These are phyloP conservation scores for Elaeis oleifera DNA, from an alignment of 202 grass and related monocot species.

Conservation along the genomic window DNA sequence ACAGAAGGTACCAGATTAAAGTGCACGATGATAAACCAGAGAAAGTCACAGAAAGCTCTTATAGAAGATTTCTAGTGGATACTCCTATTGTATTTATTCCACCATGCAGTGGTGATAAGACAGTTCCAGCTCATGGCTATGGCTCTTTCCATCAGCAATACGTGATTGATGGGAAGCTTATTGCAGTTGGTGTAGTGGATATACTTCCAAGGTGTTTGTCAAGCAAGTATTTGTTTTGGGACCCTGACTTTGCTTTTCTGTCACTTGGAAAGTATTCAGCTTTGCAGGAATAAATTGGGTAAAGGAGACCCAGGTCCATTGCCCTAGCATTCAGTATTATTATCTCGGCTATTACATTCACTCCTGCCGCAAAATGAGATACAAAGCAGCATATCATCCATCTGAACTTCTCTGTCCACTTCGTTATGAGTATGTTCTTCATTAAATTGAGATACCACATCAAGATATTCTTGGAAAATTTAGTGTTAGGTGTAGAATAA, in stretches of 20 bases:
- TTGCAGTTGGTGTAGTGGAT: constrained; percentile 94
- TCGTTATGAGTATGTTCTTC: constrained; percentile 60
- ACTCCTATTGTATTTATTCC: constrained; percentile 63
- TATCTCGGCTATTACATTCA: constrained; percentile 99
- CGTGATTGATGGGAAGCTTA: constrained; percentile 85
- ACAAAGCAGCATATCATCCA: constrained; percentile 90
- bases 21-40: constrained; percentile 68
- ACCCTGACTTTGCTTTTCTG: constrained; percentile 88
- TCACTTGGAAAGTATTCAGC: constrained; percentile 94
- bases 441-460: no score
- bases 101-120: constrained; percentile 42
- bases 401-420: constrained; percentile 93
- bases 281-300: constrained; percentile 87
- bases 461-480: no score
- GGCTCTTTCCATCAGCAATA: constrained; percentile 99
- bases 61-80: constrained; percentile 75
- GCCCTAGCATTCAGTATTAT: constrained; percentile 74
- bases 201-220: constrained; percentile 91
- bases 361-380: constrained; percentile 97
- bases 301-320: constrained; percentile 46
- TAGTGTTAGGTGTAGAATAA: no score
- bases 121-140: constrained; percentile 62
- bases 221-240: constrained; percentile 99
- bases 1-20: constrained; percentile 74
- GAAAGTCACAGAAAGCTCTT: constrained; percentile 61